Conservation (phyloP, 1,284 basidiomycete species). For the Leucoagaricus sp. region DNA sequence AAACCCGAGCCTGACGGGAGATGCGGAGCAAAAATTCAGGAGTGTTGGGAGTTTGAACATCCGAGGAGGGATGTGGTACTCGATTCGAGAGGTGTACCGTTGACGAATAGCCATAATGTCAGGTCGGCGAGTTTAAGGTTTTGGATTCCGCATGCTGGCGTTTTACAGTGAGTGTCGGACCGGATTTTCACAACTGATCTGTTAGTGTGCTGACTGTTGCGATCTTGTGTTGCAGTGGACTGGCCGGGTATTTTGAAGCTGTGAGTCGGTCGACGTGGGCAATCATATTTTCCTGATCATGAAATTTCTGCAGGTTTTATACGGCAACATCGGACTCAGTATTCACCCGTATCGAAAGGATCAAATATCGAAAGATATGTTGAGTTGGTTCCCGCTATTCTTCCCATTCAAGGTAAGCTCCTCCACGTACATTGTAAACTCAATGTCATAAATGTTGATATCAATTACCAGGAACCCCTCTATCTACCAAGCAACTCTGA, state of each 20-base stretch:
- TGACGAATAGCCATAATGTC: conserved; percentile 88
- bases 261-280: conserved; percentile 29
- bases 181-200: too few species aligned
- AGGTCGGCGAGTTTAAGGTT: conserved; percentile 83
- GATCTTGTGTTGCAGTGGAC: conserved; percentile 51
- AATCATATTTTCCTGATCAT: not conserved
- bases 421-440: not conserved
- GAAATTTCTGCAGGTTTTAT: conserved; percentile 57
- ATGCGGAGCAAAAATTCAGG: conserved; percentile 86
- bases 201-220: too few species aligned
- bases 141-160: conserved; percentile 91
- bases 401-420: conserved; percentile 83
- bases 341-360: conserved; percentile 92
- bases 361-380: conserved; percentile 88
- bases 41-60: conserved; percentile 98
- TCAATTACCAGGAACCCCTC: conserved; percentile 71
- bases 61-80: conserved; percentile 79
- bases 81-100: conserved; percentile 72
- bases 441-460: not conserved
- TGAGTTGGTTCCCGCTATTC: conserved; percentile 98
- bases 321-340: conserved; percentile 86
- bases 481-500: conserved; percentile 93
- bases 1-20: conserved; percentile 53
- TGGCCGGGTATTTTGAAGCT: conserved; percentile 98
- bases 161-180: conserved; percentile 64